Base-by-base conservation (phyloP, 2,329 filamentous ascomycete genomes). In the Emmonsiellopsis sp. region DNA sequence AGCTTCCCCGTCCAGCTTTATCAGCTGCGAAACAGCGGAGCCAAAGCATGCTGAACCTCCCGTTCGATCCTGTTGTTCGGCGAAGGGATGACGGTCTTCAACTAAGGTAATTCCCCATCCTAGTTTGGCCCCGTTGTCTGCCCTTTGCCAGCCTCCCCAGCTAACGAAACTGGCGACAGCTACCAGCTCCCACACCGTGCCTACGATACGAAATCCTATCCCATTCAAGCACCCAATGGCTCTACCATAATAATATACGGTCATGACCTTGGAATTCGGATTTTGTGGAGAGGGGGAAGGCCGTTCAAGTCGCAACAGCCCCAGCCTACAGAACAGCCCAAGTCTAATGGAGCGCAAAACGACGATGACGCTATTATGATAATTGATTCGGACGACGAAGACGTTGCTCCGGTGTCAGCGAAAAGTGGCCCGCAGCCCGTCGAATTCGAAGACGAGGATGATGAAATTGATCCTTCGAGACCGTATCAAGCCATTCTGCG, bases 221-320 rank as follows among this genome's bases (percentile, higher is more conserved):
- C 82, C 5, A 65, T 79, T 38, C 72, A 73, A 57, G 73, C 80
- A 16, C 76, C 80, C 20, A 84, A 84, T 65, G 80, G 80, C 63
- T 84, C 82, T 3, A 80, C 78, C 2, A 72, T 85, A 55, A 71
- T 84, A 44, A 62, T 85, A 10, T 83, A 82, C 59, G 82, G 78
- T 46, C 77, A 83, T 58, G 76, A 79, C 42, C 73, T 71, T 42
- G 83, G 82, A 5, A 60, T 86, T 20, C 76, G 76, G 54, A 67
- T 85, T 48, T 59, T 82, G 32, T 85, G 82, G 82, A 74, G 79
- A 66, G 81, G 81, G 43, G 82, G 82, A 3, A 73, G 71, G 32
- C 67, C 70, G 1, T 73, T 80, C 53, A 75, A 75, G 35, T 53
- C 61, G 38, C 63, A 67, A 57, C 54, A 63, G 37, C 47, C 59